Conservation (phyloP, 495 filamentous ascomycete genomes). For the Xylaria scruposa region DNA sequence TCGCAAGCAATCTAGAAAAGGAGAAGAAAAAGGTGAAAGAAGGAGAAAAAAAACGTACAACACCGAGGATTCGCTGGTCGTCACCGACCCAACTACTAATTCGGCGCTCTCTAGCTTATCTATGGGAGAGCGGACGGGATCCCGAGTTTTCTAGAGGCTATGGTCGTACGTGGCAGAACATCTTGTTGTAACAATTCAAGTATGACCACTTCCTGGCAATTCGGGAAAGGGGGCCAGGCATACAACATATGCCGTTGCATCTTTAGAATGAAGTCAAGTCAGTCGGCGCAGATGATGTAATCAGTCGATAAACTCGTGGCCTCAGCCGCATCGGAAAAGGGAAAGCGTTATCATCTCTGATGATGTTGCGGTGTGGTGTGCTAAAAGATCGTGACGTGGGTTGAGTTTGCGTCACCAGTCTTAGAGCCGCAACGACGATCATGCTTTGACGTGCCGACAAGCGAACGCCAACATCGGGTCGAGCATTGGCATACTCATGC, state of each 20-base stretch:
- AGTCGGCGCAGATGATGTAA: background rate
- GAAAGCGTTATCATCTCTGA: background rate
- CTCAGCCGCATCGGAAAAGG: background rate
- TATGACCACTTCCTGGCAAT: no score
- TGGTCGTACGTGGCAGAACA: no score
- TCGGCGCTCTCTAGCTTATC: no score
- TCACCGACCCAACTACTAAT: no score
- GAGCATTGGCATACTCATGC: background rate
- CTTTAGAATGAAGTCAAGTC: background rate
- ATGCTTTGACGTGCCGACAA: background rate
- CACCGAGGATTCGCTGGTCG: no score
- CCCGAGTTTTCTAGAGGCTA: no score
- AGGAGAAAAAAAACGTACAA: no score
- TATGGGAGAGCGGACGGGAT: no score
- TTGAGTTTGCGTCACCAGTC: background rate
- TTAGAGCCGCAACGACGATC: conserved; percentile 13
- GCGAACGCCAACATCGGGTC: background rate
- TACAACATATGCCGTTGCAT: background rate
- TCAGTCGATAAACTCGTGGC: background rate
- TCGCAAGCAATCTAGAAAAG: no score
- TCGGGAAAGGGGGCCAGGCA: no score
- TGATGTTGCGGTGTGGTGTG: background rate
- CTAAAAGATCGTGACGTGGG: conserved; percentile 7
- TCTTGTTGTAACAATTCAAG: no score
- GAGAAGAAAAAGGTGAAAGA: no score